These are phyloP conservation scores for Cordyceps javanica DNA, from an alignment of 2,329 filamentous ascomycete species.

Conservation along the genomic window DNA sequence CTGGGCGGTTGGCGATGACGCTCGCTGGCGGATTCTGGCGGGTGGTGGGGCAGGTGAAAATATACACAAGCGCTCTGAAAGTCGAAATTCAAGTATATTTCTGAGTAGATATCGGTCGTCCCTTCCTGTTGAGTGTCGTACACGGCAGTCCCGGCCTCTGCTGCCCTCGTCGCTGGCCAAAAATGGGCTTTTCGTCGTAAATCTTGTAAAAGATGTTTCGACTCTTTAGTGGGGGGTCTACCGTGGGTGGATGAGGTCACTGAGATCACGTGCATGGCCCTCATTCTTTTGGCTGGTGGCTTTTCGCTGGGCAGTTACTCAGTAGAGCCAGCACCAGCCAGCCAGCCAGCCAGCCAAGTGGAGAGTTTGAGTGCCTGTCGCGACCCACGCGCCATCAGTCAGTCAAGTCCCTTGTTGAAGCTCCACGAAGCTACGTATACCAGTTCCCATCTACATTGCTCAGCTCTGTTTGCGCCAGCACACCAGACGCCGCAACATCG, in stretches of 20 bases:
- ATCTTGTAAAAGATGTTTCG: conserved; percentile 16
- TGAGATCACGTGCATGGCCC: conserved; percentile 20
- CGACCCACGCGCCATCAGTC: conserved; percentile 4
- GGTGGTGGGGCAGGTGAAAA: conserved; percentile 7
- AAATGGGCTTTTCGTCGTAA: conserved; percentile 8
- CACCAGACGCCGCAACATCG: not conserved
- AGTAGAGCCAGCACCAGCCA: not conserved
- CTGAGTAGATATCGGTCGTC: not conserved
- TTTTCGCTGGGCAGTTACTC: not conserved
- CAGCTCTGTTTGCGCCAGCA: not conserved
- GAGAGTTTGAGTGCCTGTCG: not conserved
- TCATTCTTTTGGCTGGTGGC: not conserved
- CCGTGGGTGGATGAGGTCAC: conserved; percentile 22
- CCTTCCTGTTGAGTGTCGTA: not conserved
- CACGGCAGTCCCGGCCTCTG: not conserved
- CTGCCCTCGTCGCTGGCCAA: conserved; percentile 5
- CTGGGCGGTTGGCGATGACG: conserved; percentile 28
- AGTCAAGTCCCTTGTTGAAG: not conserved
- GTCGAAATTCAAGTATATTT: not conserved
- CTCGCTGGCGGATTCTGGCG: not conserved
- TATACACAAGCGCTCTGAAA: not conserved
- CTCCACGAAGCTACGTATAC: conserved; percentile 15
- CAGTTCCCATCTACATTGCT: conserved; percentile 10
- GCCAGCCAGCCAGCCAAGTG: not conserved
- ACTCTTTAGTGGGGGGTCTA: conserved; percentile 18